Evolutionary conservation across 768 basidiomycete species (phyloP).

Genomic region (Brasilioporus rufonigricans): DNA sequence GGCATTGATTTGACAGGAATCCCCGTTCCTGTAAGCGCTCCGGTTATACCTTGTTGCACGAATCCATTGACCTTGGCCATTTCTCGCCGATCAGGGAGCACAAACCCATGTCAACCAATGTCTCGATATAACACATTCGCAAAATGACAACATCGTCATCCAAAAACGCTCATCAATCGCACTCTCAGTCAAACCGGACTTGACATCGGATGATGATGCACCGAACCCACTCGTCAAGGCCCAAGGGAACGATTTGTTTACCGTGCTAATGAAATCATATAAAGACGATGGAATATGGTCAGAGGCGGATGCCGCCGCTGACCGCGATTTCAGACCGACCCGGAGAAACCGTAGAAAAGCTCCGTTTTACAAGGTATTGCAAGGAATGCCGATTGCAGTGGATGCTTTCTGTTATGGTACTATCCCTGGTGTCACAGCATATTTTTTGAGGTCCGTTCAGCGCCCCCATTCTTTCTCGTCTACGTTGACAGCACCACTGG

Average conservation of each 20-base stretch:
- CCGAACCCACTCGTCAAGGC: background rate
- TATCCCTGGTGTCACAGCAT: conserved; percentile 86
- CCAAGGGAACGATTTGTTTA: conserved; percentile 50
- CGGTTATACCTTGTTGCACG: conserved; percentile 20
- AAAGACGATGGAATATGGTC: conserved; percentile 85
- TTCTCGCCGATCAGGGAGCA: conserved; percentile 39
- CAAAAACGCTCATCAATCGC: background rate
- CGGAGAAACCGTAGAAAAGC: conserved; percentile 66
- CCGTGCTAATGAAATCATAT: conserved; percentile 84
- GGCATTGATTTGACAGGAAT: conserved; percentile 8
- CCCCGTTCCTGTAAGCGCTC: conserved; percentile 19
- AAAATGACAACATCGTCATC: background rate
- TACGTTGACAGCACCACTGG: conserved; percentile 8
- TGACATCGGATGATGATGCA: background rate
- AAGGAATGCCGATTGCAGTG: conserved; percentile 97
- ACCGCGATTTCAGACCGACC: conserved; percentile 42
- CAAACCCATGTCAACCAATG: conserved; percentile 58
- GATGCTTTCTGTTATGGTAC: conserved; percentile 95
- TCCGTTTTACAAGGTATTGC: conserved; percentile 94
- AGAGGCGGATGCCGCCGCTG: conserved; percentile 60
- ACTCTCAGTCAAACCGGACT: background rate
- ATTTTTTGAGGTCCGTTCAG: conserved; percentile 75
- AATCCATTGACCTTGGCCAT: background rate
- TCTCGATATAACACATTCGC: conserved; percentile 37
- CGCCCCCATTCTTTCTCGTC: background rate